Percentiles rank a stretch among this genome's conserved stretches.
Evolutionary conservation across 208 protist genomes (phyloP).

Genomic region (Trypanosoma avium): DNA sequence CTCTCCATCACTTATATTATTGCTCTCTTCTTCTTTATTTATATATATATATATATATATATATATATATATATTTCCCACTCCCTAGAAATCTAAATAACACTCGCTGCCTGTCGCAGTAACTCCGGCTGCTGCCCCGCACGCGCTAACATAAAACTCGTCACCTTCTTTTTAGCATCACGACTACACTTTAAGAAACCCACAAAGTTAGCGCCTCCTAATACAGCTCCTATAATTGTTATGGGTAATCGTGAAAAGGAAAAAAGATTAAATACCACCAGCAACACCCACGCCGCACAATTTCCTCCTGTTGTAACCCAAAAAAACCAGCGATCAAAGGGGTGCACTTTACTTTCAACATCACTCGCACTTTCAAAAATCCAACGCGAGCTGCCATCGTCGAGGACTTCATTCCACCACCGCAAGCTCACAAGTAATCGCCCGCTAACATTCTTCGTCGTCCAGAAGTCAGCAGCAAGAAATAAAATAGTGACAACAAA

Average conservation of each 20-base stretch:
- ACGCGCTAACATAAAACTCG: slow-evolving; percentile 57
- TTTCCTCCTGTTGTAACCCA: slow-evolving; percentile 61
- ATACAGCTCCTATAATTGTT: slow-evolving; percentile 48
- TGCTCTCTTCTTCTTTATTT: not conserved
- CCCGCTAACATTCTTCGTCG: slow-evolving; percentile 94
- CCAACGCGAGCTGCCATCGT: slow-evolving; percentile 92
- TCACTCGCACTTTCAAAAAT: slow-evolving; percentile 91
- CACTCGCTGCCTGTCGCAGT: slow-evolving; percentile 38
- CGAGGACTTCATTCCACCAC: slow-evolving; percentile 95
- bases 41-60: not conserved
- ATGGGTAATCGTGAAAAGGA: slow-evolving; percentile 64
- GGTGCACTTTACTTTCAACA: slow-evolving; percentile 57
- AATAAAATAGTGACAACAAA: slow-evolving; percentile 91
- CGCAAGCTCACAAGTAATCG: slow-evolving; percentile 92
- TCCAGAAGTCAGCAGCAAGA: slow-evolving; percentile 94
- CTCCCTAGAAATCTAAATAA: not conserved
- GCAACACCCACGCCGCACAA: slow-evolving; percentile 51
- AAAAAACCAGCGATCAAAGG: slow-evolving; percentile 87
- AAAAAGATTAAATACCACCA: slow-evolving; percentile 78
- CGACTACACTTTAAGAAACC: slow-evolving; percentile 86
- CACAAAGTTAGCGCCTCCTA: slow-evolving; percentile 67
- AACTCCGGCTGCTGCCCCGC: slow-evolving; percentile 47
- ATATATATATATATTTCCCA: slow-evolving; percentile 6
- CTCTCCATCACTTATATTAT: not conserved
- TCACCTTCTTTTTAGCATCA: slow-evolving; percentile 64